Percentiles rank a stretch among this genome's conserved stretches.
phyloP scores from a whole-genome alignment of 768 basidiomycete species.

The Symmetrospora coprosmae region DNA sequence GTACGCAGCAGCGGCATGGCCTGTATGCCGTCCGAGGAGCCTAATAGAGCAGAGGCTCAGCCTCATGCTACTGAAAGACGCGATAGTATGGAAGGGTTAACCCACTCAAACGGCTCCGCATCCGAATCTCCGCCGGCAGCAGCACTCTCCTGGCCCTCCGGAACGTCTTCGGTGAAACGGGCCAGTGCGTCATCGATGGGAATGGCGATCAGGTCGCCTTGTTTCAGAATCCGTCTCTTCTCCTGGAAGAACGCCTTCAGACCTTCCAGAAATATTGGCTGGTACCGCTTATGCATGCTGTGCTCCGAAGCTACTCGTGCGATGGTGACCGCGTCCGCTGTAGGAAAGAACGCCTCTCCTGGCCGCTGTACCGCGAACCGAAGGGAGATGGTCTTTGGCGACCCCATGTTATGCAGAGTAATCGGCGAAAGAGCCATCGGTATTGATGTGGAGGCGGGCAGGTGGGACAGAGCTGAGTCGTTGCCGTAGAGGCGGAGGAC shows the following conservation, averaged over 20 bases:
- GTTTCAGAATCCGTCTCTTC: constrained; percentile 48
- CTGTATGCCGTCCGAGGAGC: constrained; percentile 20
- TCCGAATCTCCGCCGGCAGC: constrained; percentile 14
- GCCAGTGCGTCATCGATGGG: constrained; percentile 43
- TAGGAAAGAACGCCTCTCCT: constrained; percentile 42
- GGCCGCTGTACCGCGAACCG: neutral
- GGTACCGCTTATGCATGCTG: constrained; percentile 52
- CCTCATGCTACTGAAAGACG: no score
- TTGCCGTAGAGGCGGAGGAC: neutral
- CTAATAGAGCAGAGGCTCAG: constrained; percentile 12
- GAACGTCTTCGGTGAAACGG: constrained; percentile 25
- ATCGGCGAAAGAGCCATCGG: constrained; percentile 19
- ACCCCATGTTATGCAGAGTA: neutral
- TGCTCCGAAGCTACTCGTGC: constrained; percentile 66
- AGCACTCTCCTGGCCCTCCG: constrained; percentile 31
- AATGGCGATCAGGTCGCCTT: constrained; percentile 59
- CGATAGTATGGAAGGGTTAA: neutral
- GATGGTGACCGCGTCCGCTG: constrained; percentile 55
- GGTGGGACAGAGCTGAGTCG: neutral
- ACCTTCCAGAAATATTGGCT: constrained; percentile 48
- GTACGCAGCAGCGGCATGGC: constrained; percentile 47
- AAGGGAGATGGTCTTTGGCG: neutral
- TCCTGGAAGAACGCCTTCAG: constrained; percentile 53
- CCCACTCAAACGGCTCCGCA: constrained; percentile 31
- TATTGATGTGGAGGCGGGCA: constrained; percentile 18